A percentile compares a stretch with the other conserved stretches of the same genome.
Evolutionary conservation across 2,329 filamentous ascomycete species (phyloP).

Genomic region (Ampelomyces quisqualis): DNA sequence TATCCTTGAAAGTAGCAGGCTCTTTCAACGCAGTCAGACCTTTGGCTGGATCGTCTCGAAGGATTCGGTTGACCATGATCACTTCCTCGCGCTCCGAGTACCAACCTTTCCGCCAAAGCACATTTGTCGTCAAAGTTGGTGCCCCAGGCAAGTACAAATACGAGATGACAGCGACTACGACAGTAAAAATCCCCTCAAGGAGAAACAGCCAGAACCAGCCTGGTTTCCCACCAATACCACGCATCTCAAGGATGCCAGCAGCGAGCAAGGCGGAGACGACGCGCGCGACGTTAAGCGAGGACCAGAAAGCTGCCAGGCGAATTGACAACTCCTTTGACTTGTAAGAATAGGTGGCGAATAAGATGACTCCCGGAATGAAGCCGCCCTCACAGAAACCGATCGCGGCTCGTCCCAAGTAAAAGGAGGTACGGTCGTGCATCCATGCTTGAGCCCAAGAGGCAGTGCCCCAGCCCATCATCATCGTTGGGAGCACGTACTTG

Average conservation of each 20-base stretch:
- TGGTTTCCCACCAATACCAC: slow-evolving; percentile 51
- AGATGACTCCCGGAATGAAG: slow-evolving; percentile 63
- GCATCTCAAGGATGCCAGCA: slow-evolving; percentile 55
- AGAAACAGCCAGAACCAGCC: slow-evolving; percentile 59
- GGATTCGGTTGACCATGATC: slow-evolving; percentile 66
- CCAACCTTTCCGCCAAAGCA: slow-evolving; percentile 57
- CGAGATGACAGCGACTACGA: slow-evolving; percentile 30
- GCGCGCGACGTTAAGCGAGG: slow-evolving; percentile 58
- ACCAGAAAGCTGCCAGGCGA: slow-evolving; percentile 70
- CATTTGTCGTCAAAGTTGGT: slow-evolving; percentile 51
- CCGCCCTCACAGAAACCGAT: slow-evolving; percentile 49
- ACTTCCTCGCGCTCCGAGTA: slow-evolving; percentile 66
- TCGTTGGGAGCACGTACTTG: slow-evolving; percentile 46
- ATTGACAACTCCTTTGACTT: slow-evolving; percentile 67
- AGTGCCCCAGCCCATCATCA: slow-evolving; percentile 49
- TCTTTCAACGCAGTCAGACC: slow-evolving; percentile 60
- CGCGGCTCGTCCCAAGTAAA: slow-evolving; percentile 46
- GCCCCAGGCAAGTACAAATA: slow-evolving; percentile 46
- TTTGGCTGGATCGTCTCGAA: slow-evolving; percentile 58
- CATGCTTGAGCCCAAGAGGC: slow-evolving; percentile 67
- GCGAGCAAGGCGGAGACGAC: slow-evolving; percentile 58
- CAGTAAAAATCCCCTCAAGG: slow-evolving; percentile 39
- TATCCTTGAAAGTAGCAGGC: slow-evolving; percentile 50
- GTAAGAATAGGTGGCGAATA: slow-evolving; percentile 75
- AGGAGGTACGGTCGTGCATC: slow-evolving; percentile 52